These are phyloP conservation scores for Candida silvatica DNA, from an alignment of 805 yeast species.

Conservation along the genomic window DNA sequence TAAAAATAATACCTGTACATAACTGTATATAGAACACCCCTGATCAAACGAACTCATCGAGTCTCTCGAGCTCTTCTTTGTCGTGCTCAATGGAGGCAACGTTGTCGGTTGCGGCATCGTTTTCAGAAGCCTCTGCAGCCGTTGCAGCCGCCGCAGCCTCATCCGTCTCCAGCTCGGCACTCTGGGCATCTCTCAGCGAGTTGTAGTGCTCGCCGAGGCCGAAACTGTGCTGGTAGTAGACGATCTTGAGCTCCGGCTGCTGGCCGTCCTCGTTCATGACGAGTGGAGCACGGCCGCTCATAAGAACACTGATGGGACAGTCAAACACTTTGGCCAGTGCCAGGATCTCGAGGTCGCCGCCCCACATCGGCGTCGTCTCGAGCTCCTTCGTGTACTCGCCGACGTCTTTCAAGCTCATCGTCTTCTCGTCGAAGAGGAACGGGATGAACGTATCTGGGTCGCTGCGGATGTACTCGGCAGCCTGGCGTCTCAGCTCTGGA, in stretches of 20 bases:
- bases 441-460: slow-evolving; percentile 72
- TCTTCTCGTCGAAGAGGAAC: slow-evolving; percentile 72
- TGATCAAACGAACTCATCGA: too few relatives aligned
- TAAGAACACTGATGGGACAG: slow-evolving; percentile 67
- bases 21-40: background rate
- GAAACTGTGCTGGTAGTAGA: slow-evolving; percentile 75
- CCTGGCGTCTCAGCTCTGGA: slow-evolving; percentile 48
- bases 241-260: slow-evolving; percentile 54
- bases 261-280: slow-evolving; percentile 50
- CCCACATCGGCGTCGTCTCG: slow-evolving; percentile 86
- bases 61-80: background rate
- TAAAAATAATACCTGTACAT: slow-evolving; percentile 1
- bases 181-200: slow-evolving; percentile 36
- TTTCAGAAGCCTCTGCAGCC: background rate
- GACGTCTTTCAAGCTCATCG: slow-evolving; percentile 54
- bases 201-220: slow-evolving; percentile 96
- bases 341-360: slow-evolving; percentile 86
- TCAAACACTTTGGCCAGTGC: slow-evolving; percentile 69
- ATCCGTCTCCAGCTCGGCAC: background rate
- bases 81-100: background rate
- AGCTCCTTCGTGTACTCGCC: slow-evolving; percentile 62
- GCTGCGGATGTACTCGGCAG: slow-evolving; percentile 57
- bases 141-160: background rate
- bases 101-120: background rate
- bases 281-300: slow-evolving; percentile 68